Base-by-base conservation (phyloP, 306 rosid species). In the Quercus robur region DNA sequence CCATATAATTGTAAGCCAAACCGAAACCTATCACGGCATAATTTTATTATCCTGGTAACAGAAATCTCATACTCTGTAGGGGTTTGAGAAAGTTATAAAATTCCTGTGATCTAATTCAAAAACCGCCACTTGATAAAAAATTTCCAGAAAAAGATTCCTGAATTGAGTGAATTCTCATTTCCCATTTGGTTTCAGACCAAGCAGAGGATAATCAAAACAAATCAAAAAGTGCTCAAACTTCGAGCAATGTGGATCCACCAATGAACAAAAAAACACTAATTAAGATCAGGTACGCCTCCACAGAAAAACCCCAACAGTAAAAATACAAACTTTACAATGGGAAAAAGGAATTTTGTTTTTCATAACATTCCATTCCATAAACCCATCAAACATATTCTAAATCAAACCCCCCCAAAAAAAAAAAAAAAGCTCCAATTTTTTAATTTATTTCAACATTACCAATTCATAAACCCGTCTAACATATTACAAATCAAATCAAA, bases 201-300 rank as follows among this genome's bases (percentile, higher is more conserved):
- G 51, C 72, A 35, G 46, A 59, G 23, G 41, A 76, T 51, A 71
- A 77, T 41, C 23, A 30, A 62, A 38, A 41, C 46, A 67, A 26
- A 10, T 70, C 2, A 28, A 2, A 61, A 78, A 61, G 38, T 19
- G 58, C 5, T 28, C 20, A 1, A 18, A 25, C 25, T 52, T 33
- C 9, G 12, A 56, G 66, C 74, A 75, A 83, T 76, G 77, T 61
- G 82, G 49, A 76, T 23, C 61, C 21, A 59, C 4, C 25, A 71
- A 56, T n/a, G 17, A 10, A 67, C 26, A 21, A 35, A 46, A 67
- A 67, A 9, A 9, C n/a, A 18, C 25, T 77, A 56, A 74, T 70
- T 23, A 30, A 44, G 49, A 80, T 77, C 18, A 80, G 8, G n/a
- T 54, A 11, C n/a, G 15, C 33, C 0, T 57, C 74, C 61, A 38